Evolutionary conservation across 192 early-diverging fungal species (phyloP).

Genomic region (Paraglomus brasilianum): DNA sequence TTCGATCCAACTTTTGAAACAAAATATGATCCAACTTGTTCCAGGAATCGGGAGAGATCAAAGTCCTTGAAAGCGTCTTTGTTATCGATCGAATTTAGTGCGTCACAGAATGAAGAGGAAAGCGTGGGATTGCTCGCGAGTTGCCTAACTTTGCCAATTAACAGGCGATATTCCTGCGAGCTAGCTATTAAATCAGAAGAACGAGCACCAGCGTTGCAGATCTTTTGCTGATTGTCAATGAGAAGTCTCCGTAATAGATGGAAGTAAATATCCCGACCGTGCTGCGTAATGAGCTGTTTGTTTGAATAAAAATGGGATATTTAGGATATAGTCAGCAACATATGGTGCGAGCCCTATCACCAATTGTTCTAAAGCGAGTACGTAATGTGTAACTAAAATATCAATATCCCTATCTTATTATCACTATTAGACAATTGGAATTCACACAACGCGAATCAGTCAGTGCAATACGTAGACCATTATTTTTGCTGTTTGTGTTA

Average conservation of each 20-base stretch:
- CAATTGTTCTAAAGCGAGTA: constrained; percentile 5
- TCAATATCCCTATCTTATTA: neutral
- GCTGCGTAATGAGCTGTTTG: constrained; percentile 47
- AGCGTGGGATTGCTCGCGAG: constrained; percentile 38
- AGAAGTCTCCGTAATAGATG: constrained; percentile 49
- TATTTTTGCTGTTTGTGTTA: too few relatives aligned
- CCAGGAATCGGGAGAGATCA: constrained; percentile 42
- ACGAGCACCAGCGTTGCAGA: constrained; percentile 23
- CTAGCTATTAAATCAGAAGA: constrained; percentile 30
- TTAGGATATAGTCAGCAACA: too few relatives aligned
- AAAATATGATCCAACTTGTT: constrained; percentile 37
- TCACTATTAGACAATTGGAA: too few relatives aligned
- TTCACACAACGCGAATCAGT: too few relatives aligned
- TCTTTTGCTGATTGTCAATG: constrained; percentile 39
- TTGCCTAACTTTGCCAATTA: constrained; percentile 40
- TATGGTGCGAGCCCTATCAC: too few relatives aligned
- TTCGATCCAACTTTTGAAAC: constrained; percentile 40
- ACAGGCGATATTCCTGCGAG: constrained; percentile 42
- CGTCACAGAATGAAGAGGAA: constrained; percentile 44
- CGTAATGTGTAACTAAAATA: neutral
- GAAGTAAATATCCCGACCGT: constrained; percentile 51
- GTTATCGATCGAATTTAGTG: constrained; percentile 44
- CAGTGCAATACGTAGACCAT: too few relatives aligned
- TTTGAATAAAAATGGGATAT: too few relatives aligned
- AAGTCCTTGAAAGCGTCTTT: constrained; percentile 46